phyloP scores from a whole-genome alignment of 345 rosid species.

The Eucalyptus cladocalyx region DNA sequence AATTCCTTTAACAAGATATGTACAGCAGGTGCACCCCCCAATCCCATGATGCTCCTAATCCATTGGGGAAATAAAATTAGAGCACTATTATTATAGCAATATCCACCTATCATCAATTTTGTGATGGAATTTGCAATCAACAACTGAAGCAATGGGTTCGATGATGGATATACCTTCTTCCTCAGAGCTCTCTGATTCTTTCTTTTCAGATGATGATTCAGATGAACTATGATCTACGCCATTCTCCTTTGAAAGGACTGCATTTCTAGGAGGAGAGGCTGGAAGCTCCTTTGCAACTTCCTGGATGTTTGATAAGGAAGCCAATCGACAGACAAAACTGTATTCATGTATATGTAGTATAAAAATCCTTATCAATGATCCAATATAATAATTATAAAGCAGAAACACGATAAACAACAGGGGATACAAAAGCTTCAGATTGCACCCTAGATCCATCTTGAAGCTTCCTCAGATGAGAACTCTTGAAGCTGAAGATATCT shows the following conservation, averaged over 20 bases:
- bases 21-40: neutral
- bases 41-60: neutral
- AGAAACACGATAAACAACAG: neutral
- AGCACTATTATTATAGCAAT: neutral
- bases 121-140: neutral
- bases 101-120: neutral
- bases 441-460: conserved; percentile 20
- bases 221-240: conserved; percentile 20
- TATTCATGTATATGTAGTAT: neutral
- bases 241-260: conserved; percentile 11
- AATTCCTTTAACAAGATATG: neutral
- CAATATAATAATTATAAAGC: neutral
- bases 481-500: conserved; percentile 20
- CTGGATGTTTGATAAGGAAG: conserved; percentile 45
- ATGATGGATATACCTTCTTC: conserved; percentile 15
- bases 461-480: conserved; percentile 21
- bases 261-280: conserved; percentile 21
- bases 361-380: neutral
- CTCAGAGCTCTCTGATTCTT: conserved; percentile 24
- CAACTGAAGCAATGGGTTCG: neutral
- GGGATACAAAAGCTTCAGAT: conserved; percentile 43
- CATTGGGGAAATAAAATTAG: neutral
- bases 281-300: conserved; percentile 22
- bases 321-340: conserved; percentile 4
- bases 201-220: conserved; percentile 40